Evolutionary conservation across 352 stramenopile genomes (phyloP), one percentile per base, ranked within the genome.

Genomic region (Globisporangium sylvaticum): DNA sequence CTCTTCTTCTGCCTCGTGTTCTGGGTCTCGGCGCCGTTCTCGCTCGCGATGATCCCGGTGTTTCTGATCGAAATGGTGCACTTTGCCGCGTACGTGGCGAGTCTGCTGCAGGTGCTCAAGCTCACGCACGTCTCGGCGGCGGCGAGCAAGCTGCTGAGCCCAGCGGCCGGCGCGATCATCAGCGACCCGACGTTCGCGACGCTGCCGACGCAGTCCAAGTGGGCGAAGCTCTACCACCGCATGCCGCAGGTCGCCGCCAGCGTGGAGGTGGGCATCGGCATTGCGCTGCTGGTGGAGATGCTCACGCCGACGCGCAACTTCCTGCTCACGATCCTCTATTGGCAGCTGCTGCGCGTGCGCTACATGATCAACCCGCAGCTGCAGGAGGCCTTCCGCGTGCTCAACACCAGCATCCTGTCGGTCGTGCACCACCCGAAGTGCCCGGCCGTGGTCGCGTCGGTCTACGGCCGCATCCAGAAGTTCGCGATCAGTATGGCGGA

Each of bases 331-430:
- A 76, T 97, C 69, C 75, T 95, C 65, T 96, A 94, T 81, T 97
- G 89, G 89, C 89, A 97, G 76, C 78, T 95, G 64, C 73, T 97
- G 60, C 89, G 89, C 59, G 86, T 97, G 74, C 88, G 89, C 68
- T 97, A 97, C 80, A 97, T 97, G 89, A 91, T 95, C 74, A 94
- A 86, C 50, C 85, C 86, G 58, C 82, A 90, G 70, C 74, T 97
- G 34, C 87, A 94, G 70, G 82, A 95, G 48, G 80, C 82, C 12
- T 97, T 96, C 77, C 79, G 81, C 62, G 64, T 72, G 27, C 71
- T 97, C 22, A 88, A 97, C 72, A 57, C 68, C 18, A 78, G 70
- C 44, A 83, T 94, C 50, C 70, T 91, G 37, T 68, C 72, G 32
- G 14, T 92, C 42, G 79, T 85, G 55, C 74, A 83, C 60, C 85